Evolutionary conservation across 495 filamentous ascomycete species (phyloP).

Genomic region (Amniculicola lignicola): DNA sequence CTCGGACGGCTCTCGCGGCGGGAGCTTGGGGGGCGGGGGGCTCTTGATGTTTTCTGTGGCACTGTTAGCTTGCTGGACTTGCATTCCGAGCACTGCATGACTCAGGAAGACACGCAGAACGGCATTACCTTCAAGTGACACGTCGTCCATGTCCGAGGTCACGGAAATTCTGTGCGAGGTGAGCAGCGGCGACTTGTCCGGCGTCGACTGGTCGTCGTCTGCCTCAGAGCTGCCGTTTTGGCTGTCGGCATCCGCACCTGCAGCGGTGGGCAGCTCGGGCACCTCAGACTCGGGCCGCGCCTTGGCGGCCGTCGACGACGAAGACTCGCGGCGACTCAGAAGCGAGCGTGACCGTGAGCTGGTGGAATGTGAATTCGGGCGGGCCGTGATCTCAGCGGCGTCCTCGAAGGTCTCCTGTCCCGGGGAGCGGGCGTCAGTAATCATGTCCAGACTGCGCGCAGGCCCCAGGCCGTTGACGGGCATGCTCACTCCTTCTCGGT

Average conservation of each 20-base stretch:
- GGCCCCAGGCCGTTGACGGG: not conserved
- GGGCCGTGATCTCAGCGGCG: conserved; percentile 31
- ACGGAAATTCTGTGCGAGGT: conserved; percentile 32
- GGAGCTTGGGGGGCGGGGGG: conserved; percentile 27
- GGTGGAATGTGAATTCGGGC: conserved; percentile 29
- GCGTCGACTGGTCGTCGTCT: not conserved
- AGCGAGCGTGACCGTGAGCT: conserved; percentile 29
- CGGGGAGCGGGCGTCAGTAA: conserved; percentile 7
- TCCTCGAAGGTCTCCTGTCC: conserved; percentile 34
- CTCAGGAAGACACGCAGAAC: too few relatives aligned
- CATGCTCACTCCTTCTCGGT: conserved; percentile 25
- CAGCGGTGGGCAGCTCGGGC: conserved; percentile 17
- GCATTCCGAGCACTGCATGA: conserved; percentile 22
- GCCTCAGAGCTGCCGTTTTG: not conserved
- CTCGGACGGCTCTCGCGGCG: conserved; percentile 22
- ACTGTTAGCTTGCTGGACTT: conserved; percentile 22
- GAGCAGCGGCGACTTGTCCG: conserved; percentile 25
- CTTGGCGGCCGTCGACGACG: conserved; percentile 16
- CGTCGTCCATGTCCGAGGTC: conserved; percentile 35
- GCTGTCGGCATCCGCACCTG: not conserved
- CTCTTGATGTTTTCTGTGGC: conserved; percentile 18
- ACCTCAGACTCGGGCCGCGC: conserved; percentile 20
- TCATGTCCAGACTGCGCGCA: not conserved
- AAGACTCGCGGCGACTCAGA: conserved; percentile 17
- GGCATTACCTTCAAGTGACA: conserved; percentile 35